Evolutionary conservation across 2,329 filamentous ascomycete species (phyloP).

Genomic region (Aspergillus amoenus): DNA sequence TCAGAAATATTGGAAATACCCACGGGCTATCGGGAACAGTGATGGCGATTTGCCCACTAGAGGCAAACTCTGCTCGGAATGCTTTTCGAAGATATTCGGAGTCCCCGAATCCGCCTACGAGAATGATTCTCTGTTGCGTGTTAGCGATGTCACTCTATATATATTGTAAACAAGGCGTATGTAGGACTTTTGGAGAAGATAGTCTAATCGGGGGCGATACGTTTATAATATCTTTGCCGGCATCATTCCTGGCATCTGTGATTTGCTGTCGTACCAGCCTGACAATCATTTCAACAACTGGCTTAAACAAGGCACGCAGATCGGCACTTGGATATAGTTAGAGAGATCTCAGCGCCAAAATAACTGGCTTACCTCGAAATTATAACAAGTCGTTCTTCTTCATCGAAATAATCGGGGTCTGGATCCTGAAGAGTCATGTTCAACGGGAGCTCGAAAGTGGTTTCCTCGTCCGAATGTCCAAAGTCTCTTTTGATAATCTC

Average conservation of each 20-base stretch:
- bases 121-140: not conserved
- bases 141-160: not conserved
- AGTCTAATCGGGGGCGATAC: not conserved
- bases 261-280: conserved; percentile 4
- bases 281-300: conserved; percentile 2
- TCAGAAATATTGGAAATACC: not conserved
- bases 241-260: not conserved
- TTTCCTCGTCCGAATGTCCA: conserved; percentile 13
- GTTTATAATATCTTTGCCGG: not conserved
- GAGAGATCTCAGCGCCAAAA: not conserved
- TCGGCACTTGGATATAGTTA: conserved; percentile 1
- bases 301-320: not conserved
- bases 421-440: conserved; percentile 9
- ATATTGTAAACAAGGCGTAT: not conserved
- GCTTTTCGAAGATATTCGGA: conserved; percentile 5
- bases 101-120: conserved; percentile 8
- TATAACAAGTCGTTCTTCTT: conserved; percentile 10
- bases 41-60: not conserved
- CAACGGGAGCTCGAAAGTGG: conserved; percentile 17
- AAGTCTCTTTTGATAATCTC: conserved; percentile 34
- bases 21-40: conserved; percentile 9
- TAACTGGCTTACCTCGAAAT: not conserved
- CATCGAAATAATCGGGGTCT: conserved; percentile 5
- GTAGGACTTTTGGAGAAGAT: not conserved
- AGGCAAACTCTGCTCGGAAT: not conserved